These are phyloP conservation scores for Talaromyces sp. DNA, from an alignment of 2,329 filamentous ascomycete species.

Conservation along the genomic window DNA sequence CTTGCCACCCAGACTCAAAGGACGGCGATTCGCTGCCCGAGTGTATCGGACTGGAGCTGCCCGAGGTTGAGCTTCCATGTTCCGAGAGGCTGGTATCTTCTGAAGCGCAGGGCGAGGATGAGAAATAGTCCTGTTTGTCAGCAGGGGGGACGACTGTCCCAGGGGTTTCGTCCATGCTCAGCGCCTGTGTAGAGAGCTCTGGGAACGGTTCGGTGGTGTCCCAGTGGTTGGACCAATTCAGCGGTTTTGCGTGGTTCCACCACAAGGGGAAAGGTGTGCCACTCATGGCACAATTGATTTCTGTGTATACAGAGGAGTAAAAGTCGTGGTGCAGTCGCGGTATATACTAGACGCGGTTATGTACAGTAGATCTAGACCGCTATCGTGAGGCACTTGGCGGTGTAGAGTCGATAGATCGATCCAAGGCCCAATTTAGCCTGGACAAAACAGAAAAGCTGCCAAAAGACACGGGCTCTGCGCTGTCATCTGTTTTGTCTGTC, in stretches of 20 bases:
- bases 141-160: slow-evolving; percentile 2
- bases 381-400: neutral
- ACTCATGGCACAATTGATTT: slow-evolving; percentile 1
- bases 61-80: slow-evolving; percentile 6
- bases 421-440: slow-evolving; percentile 2
- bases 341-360: neutral
- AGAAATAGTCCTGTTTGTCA: slow-evolving; percentile 3
- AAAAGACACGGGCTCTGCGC: slow-evolving; percentile 3
- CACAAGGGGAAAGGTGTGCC: neutral
- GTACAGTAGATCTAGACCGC: neutral
- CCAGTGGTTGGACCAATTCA: slow-evolving; percentile 3
- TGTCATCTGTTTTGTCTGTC: slow-evolving; percentile 7
- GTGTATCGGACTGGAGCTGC: neutral
- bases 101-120: slow-evolving; percentile 7
- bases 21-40: slow-evolving; percentile 3
- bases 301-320: neutral
- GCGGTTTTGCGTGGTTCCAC: slow-evolving; percentile 2
- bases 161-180: neutral
- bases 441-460: slow-evolving; percentile 1
- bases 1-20: slow-evolving; percentile 7
- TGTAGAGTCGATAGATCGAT: neutral
- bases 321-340: neutral
- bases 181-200: slow-evolving; percentile 1
- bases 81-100: slow-evolving; percentile 8
- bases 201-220: slow-evolving; percentile 9